These are phyloP conservation scores for Daldinia childiae DNA, from an alignment of 495 filamentous ascomycete species.

Conservation along the genomic window DNA sequence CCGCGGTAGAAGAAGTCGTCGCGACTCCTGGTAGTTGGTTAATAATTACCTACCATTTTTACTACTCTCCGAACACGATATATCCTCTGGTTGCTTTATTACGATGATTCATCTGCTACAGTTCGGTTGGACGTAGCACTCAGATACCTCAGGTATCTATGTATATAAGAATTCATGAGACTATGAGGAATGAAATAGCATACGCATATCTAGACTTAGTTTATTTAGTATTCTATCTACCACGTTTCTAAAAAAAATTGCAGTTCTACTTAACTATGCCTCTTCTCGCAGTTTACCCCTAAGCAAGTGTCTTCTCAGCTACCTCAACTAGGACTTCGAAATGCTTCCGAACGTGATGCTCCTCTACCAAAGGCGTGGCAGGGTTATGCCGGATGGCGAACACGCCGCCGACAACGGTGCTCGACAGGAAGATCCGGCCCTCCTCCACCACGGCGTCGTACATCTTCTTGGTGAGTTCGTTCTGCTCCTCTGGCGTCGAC, in stretches of 20 bases:
- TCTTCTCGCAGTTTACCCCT: conserved; percentile 13
- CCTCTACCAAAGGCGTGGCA: conserved; percentile 69
- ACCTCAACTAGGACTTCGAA: conserved; percentile 81
- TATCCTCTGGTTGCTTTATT: too few relatives aligned
- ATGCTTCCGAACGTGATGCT: conserved; percentile 74
- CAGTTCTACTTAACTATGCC: background rate
- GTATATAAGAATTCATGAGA: conserved; percentile 5
- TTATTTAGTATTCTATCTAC: conserved; percentile 1
- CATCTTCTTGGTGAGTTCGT: conserved; percentile 77
- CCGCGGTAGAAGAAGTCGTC: conserved; percentile 27
- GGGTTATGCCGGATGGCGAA: conserved; percentile 87
- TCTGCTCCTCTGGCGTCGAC: conserved; percentile 51
- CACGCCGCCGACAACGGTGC: conserved; percentile 75
- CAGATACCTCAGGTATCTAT: too few relatives aligned
- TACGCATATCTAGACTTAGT: background rate
- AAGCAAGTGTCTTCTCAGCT: conserved; percentile 67
- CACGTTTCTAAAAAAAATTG: background rate
- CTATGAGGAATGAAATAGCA: conserved; percentile 9
- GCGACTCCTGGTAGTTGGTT: conserved; percentile 43
- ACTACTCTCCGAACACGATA: too few relatives aligned
- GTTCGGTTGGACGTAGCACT: too few relatives aligned
- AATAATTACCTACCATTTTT: too few relatives aligned
- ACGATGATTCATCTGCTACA: too few relatives aligned
- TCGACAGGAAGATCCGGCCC: conserved; percentile 86
- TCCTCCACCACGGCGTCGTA: conserved; percentile 79